These are phyloP conservation scores for Anethum foeniculum DNA, from an alignment of 140 eudicot species.

Conservation along the genomic window DNA sequence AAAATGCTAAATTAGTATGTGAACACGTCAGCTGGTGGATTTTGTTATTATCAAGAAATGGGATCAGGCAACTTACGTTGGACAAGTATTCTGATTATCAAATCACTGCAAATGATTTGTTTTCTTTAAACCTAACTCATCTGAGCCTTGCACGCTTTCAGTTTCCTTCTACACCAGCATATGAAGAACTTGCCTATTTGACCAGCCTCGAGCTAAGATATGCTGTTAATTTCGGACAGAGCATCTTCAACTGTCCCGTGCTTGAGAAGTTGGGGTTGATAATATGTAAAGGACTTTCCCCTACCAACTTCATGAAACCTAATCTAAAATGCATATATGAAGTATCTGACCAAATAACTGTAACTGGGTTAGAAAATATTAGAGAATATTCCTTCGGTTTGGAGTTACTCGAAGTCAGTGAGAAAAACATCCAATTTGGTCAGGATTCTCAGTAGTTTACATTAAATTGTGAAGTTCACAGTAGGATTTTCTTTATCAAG, in stretches of 20 bases:
- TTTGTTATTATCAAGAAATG: background rate
- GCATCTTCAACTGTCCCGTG: background rate
- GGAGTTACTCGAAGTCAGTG: background rate
- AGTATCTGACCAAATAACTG: background rate
- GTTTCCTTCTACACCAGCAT: too few relatives aligned
- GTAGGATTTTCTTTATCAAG: background rate
- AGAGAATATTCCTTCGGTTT: background rate
- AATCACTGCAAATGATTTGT: too few relatives aligned
- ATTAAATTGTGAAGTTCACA: background rate
- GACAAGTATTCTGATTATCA: too few relatives aligned
- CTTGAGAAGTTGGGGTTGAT: background rate
- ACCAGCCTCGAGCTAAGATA: background rate
- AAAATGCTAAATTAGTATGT: too few relatives aligned
- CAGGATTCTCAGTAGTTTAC: background rate
- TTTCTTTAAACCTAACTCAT: too few relatives aligned
- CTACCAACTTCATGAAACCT: background rate
- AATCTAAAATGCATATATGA: background rate
- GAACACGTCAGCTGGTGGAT: too few relatives aligned
- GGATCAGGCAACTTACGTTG: background rate
- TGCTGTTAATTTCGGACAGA: too few relatives aligned
- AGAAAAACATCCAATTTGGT: background rate
- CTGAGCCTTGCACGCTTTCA: too few relatives aligned
- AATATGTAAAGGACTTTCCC: background rate
- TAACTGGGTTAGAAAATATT: background rate
- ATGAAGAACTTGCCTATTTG: background rate